Conservation (phyloP, 805 yeast genomes). For the Metschnikowia kofuensis region DNA sequence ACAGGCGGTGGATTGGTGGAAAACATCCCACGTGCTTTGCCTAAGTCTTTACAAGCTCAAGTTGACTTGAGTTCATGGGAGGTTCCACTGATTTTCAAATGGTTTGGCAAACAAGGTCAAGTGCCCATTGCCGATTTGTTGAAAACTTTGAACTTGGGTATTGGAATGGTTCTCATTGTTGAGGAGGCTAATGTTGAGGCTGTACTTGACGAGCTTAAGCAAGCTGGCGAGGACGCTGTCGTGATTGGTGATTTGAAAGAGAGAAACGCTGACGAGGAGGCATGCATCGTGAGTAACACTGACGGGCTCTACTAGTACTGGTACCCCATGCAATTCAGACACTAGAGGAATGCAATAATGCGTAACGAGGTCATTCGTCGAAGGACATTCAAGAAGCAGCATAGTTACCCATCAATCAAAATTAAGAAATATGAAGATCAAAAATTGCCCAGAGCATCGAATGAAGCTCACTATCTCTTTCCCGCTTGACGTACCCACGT, state of each 20-base stretch:
- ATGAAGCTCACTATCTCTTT: no score
- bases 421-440: no score
- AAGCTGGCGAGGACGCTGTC: conserved; percentile 73
- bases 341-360: no score
- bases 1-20: conserved; percentile 99
- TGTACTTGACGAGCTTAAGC: conserved; percentile 50
- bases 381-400: no score
- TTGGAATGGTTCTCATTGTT: conserved; percentile 93
- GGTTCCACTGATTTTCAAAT: conserved; percentile 84
- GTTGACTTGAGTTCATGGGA: conserved; percentile 80
- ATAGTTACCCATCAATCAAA: no score
- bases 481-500: no score
- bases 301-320: conserved; percentile 15
- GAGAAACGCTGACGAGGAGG: conserved; percentile 47
- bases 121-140: conserved; percentile 82
- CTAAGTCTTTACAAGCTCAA: conserved; percentile 71
- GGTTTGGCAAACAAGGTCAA: conserved; percentile 90
- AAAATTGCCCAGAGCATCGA: no score
- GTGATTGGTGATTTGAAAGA: conserved; percentile 39
- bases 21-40: conserved; percentile 93
- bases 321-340: no score
- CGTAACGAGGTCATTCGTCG: no score
- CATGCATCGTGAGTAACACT: conserved; percentile 51
- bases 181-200: conserved; percentile 60
- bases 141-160: conserved; percentile 93